Percentiles rank a stretch among this genome's conserved stretches.
Evolutionary conservation across 495 filamentous ascomycete genomes (phyloP).

Genomic region (Corynascus novoguineensis): DNA sequence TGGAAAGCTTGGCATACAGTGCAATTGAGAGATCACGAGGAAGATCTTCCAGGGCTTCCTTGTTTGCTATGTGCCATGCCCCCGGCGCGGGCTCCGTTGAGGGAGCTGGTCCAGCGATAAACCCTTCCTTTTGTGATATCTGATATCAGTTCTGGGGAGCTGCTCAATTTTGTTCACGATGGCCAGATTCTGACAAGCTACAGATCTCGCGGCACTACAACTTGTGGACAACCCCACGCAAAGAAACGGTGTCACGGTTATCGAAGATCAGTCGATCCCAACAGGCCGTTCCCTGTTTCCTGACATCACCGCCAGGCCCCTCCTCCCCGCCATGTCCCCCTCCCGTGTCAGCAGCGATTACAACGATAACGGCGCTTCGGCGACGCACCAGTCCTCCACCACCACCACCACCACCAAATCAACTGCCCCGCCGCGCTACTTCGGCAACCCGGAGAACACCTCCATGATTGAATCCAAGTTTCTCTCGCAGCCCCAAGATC

Average conservation of each 20-base stretch:
- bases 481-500: conserved; percentile 66
- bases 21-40: background rate
- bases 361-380: conserved; percentile 2
- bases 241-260: no score
- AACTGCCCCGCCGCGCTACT: conserved; percentile 17
- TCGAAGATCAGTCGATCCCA: background rate
- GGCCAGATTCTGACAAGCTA: background rate
- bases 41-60: background rate
- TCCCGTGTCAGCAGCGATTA: conserved; percentile 11
- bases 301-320: background rate
- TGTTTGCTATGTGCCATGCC: conserved; percentile 5
- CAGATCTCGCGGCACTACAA: no score
- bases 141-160: background rate
- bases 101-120: background rate
- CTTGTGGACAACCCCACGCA: background rate
- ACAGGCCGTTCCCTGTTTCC: background rate
- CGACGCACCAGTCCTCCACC: background rate
- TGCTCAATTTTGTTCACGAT: background rate
- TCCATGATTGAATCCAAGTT: conserved; percentile 76
- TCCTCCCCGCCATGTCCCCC: conserved; percentile 8
- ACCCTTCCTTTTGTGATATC: background rate
- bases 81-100: background rate
- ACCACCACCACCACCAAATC: conserved; percentile 12
- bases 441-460: conserved; percentile 47
- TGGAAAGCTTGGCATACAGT: background rate